Evolutionary conservation across 129 eudicot genomes (phyloP), one percentile per base, ranked within the genome.

Genomic region (Calendula officinalis): DNA sequence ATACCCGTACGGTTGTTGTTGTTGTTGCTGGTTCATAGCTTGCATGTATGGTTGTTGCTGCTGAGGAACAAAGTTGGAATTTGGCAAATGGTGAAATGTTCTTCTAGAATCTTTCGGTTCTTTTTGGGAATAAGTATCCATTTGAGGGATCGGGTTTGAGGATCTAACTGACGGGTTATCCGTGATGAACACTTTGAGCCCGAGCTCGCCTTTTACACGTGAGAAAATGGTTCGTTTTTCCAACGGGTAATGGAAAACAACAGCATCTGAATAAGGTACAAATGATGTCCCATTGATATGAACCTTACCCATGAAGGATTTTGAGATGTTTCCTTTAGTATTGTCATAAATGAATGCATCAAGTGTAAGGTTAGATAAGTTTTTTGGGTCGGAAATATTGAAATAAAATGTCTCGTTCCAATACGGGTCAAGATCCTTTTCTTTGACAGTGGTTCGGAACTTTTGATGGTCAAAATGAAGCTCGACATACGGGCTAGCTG

Each of bases 321-420:
- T 91, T 22, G 30, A 22, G 16, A 13, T 66, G 56, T 53, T 78
- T 36, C 72, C 66, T 51, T 74, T 82, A 36, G 56, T 60, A 60
- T 65, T 66, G 77, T 62, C 71, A 84, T 82, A 91, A 34, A 87
- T 76, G 37, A 70, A 60, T 17, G 98, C 98, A 48, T 87, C 94
- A 10, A 91, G 96, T 7, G 90, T 76, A 41, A 67, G 82, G 53
- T 81, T 79, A 3, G 85, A 30, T 33, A 91, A 70, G 58, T 74
- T 71, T 37, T 74, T 69, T 10, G 98, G 98, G 60, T 91, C 75
- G 2, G 96, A 80, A 36, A 91, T 68, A 71, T 80, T 84, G 81
- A 91, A 91, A 49, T 84, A 87, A 70, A 84, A 91, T 3, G 90
- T 80, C 50, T 91, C 98, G 41, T 91, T 84, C 98, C 98, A 91